These are phyloP conservation scores for Yamadazyma scolyti DNA, from an alignment of 805 yeast genomes.

Conservation along the genomic window DNA sequence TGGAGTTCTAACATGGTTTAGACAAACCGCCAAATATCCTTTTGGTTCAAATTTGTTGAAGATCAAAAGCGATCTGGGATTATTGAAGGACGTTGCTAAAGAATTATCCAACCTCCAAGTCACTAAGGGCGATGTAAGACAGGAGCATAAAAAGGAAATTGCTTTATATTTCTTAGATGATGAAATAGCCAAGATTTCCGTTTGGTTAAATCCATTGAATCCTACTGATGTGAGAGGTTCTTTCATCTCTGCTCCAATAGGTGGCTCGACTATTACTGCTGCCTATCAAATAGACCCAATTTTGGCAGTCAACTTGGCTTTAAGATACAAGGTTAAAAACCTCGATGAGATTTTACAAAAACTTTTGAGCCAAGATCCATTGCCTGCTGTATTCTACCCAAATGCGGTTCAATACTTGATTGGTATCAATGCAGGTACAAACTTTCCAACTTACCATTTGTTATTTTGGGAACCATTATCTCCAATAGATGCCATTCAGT, in stretches of 20 bases:
- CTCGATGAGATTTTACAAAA: slow-evolving; percentile 37
- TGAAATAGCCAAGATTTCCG: slow-evolving; percentile 66
- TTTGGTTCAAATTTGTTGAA: slow-evolving; percentile 78
- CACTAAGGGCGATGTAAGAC: slow-evolving; percentile 19
- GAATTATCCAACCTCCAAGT: slow-evolving; percentile 16
- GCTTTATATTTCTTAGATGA: slow-evolving; percentile 64
- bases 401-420: slow-evolving; percentile 56
- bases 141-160: slow-evolving; percentile 51
- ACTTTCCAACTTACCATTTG: slow-evolving; percentile 38
- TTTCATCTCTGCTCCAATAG: slow-evolving; percentile 27
- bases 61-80: slow-evolving; percentile 62
- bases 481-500: slow-evolving; percentile 81
- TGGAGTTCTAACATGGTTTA: slow-evolving; percentile 80
- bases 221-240: slow-evolving; percentile 39
- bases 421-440: slow-evolving; percentile 35
- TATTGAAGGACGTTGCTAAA: slow-evolving; percentile 51
- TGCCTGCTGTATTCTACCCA: slow-evolving; percentile 52
- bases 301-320: slow-evolving; percentile 67
- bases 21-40: slow-evolving; percentile 60
- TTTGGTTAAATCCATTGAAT: slow-evolving; percentile 72
- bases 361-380: slow-evolving; percentile 54
- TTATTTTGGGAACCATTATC: slow-evolving; percentile 72
- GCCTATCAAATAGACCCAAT: slow-evolving; percentile 70
- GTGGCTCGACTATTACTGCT: slow-evolving; percentile 41
- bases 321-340: slow-evolving; percentile 49